A percentile compares a stretch with the other conserved stretches of the same genome.
Evolutionary conservation across 495 filamentous ascomycete genomes (phyloP).

Genomic region (Pyrenula aspistea): DNA sequence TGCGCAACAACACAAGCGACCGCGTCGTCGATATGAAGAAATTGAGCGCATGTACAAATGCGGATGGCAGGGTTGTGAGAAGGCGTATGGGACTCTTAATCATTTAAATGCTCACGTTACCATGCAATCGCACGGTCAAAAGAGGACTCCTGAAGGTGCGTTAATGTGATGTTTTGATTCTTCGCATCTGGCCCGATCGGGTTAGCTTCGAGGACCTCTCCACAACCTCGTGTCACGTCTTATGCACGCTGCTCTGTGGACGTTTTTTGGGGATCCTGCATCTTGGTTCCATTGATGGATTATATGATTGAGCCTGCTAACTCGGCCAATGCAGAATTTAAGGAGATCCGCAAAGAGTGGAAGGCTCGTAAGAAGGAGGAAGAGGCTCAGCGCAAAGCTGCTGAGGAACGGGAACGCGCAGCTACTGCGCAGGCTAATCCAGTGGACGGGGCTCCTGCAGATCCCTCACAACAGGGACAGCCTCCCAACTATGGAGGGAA

Average conservation of each 20-base stretch:
- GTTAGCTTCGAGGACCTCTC: constrained; percentile 7
- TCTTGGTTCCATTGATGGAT: constrained; percentile 1
- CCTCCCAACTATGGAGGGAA: constrained; percentile 44
- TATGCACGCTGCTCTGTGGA: neutral
- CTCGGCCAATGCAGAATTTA: constrained; percentile 62
- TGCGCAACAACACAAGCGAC: constrained; percentile 93
- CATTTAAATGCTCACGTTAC: constrained; percentile 96
- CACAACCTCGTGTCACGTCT: constrained; percentile 1
- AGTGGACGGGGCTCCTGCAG: constrained; percentile 42
- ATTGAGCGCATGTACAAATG: constrained; percentile 99
- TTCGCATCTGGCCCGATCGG: constrained; percentile 23
- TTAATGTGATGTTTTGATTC: constrained; percentile 7
- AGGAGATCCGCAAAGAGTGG: constrained; percentile 98
- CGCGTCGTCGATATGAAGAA: constrained; percentile 88
- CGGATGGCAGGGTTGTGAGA: constrained; percentile 96
- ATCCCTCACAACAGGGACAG: constrained; percentile 43
- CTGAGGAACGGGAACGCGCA: constrained; percentile 74
- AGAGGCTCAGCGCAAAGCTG: constrained; percentile 76
- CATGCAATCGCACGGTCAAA: constrained; percentile 89
- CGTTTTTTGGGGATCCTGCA: constrained; percentile 1
- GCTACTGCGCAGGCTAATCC: constrained; percentile 46
- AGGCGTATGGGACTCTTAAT: constrained; percentile 93
- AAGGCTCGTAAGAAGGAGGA: constrained; percentile 99
- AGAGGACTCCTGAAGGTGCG: constrained; percentile 94
- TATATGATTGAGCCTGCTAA: constrained; percentile 4